These are phyloP conservation scores for Fraxinus quadrangulata DNA, from an alignment of 257 asterid genomes.

Conservation along the genomic window DNA sequence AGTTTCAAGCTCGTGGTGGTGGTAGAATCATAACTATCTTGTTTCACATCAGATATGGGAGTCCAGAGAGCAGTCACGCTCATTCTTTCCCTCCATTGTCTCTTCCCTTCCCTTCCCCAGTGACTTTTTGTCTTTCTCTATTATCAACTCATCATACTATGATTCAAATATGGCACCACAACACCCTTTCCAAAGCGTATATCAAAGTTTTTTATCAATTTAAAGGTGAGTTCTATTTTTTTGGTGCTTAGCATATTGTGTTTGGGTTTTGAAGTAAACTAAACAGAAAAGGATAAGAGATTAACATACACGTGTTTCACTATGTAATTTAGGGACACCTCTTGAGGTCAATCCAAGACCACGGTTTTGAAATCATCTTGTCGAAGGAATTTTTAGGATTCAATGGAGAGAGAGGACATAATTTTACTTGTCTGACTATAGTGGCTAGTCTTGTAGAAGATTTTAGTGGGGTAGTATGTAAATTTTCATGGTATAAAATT, in stretches of 20 bases:
- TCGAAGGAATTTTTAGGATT: background rate
- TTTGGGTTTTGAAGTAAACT: background rate
- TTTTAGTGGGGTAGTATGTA: background rate
- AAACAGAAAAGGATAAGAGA: background rate
- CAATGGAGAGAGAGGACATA: background rate
- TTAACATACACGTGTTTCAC: background rate
- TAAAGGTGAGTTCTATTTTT: background rate
- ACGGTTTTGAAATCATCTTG: background rate
- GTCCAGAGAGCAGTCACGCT: background rate
- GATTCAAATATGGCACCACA: background rate
- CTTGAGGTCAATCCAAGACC: background rate
- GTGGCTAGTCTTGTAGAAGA: background rate
- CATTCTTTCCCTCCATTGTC: background rate
- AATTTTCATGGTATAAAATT: background rate
- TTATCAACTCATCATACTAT: background rate
- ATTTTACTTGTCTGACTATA: background rate
- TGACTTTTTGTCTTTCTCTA: background rate
- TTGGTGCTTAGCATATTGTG: background rate
- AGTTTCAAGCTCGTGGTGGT: background rate
- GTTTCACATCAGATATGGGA: background rate
- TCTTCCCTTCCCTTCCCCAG: background rate
- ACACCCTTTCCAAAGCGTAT: background rate
- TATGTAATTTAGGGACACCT: background rate
- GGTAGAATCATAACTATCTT: background rate
- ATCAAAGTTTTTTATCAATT: background rate